Conservation (phyloP, 257 asterid species). For the Solanum etuberosum region DNA sequence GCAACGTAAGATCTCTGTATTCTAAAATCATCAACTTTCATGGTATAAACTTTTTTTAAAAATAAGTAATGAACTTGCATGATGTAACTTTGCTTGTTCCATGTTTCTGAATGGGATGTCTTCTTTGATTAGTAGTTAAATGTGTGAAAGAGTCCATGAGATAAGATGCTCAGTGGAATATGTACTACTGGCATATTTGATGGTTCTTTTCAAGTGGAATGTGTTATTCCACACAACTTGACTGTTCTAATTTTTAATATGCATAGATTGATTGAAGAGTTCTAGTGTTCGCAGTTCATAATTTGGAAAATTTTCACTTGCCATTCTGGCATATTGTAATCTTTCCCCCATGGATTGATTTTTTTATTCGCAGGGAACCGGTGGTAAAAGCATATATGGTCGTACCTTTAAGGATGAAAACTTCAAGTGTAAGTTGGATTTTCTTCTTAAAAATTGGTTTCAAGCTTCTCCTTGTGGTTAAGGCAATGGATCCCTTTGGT, state of each 20-base stretch:
- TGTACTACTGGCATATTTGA: not conserved
- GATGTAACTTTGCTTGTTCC: not conserved
- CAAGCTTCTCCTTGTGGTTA: not conserved
- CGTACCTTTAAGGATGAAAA: constrained; percentile 93
- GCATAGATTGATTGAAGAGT: not conserved
- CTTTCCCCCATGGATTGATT: not conserved
- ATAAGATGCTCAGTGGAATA: not conserved
- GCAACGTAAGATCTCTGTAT: not conserved
- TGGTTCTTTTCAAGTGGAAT: not conserved
- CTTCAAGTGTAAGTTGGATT: constrained; percentile 60
- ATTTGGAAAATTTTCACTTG: not conserved
- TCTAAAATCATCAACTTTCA: not conserved
- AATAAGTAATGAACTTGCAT: not conserved
- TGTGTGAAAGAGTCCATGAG: not conserved
- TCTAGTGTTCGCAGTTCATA: not conserved
- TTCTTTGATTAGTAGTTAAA: not conserved
- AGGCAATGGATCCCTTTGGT: not conserved
- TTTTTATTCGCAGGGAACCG: constrained; percentile 61
- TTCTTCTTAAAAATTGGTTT: not conserved
- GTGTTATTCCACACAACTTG: not conserved
- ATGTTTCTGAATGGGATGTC: not conserved
- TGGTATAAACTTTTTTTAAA: not conserved
- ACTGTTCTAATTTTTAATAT: not conserved
- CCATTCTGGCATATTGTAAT: not conserved
- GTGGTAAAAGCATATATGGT: constrained; percentile 95